Evolutionary conservation across 2,329 filamentous ascomycete genomes (phyloP).

Genomic region (Aspergillus pseudoviridinutans): DNA sequence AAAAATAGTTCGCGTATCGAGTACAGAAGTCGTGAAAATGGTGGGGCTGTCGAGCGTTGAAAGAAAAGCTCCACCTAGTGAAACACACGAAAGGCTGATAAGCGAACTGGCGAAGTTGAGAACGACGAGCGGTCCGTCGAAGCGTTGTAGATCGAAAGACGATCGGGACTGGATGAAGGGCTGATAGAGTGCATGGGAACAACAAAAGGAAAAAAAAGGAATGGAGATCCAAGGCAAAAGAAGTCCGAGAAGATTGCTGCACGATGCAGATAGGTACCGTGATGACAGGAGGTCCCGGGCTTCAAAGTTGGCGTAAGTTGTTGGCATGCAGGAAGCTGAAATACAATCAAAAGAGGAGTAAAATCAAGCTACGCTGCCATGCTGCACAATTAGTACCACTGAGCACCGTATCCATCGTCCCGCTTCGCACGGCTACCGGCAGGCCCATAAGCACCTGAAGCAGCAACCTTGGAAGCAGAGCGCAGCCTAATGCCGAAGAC

Average conservation of each 20-base stretch:
- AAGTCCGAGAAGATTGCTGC: constrained; percentile 31
- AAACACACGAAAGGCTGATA: constrained; percentile 10
- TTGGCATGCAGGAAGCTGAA: constrained; percentile 26
- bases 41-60: constrained; percentile 5
- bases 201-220: constrained; percentile 16
- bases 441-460: constrained; percentile 45
- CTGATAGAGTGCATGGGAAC: constrained; percentile 35
- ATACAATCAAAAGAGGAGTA: constrained; percentile 10
- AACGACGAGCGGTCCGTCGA: constrained; percentile 27
- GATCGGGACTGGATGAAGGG: constrained; percentile 34
- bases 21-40: constrained; percentile 12
- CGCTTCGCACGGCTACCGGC: constrained; percentile 50
- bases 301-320: constrained; percentile 23
- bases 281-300: constrained; percentile 25
- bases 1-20: constrained; percentile 8
- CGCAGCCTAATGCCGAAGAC: constrained; percentile 82
- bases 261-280: constrained; percentile 26
- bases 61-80: constrained; percentile 4
- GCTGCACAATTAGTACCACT: constrained; percentile 43
- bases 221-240: constrained; percentile 29
- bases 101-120: constrained; percentile 13
- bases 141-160: constrained; percentile 29
- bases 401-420: constrained; percentile 50
- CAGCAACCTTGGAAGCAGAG: constrained; percentile 71
- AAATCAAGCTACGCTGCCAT: constrained; percentile 27